A percentile compares a stretch with the other conserved stretches of the same genome.
These are phyloP conservation scores for Thymus mandschuricus DNA, from an alignment of 257 asterid species.

Conservation along the genomic window DNA sequence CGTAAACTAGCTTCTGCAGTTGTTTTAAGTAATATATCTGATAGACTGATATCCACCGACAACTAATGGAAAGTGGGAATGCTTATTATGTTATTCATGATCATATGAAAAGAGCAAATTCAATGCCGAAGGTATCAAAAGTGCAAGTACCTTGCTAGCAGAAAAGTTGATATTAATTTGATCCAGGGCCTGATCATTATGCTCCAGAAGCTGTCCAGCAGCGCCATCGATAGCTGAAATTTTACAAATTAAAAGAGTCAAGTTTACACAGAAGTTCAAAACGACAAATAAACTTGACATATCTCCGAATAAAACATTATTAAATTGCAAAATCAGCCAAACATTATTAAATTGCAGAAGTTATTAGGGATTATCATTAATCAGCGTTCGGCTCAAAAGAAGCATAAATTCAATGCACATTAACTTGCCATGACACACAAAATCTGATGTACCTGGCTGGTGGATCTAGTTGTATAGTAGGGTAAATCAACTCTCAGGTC, in stretches of 20 bases:
- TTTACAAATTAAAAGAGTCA: constrained; percentile 24
- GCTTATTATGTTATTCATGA: constrained; percentile 6
- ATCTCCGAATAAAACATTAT: background rate
- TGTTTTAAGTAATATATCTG: constrained; percentile 8
- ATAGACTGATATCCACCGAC: constrained; percentile 10
- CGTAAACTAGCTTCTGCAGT: background rate
- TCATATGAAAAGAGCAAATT: constrained; percentile 15
- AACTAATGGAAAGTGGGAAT: constrained; percentile 17
- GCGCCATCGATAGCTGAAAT: constrained; percentile 82
- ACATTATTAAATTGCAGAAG: background rate
- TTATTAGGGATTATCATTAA: constrained; percentile 4
- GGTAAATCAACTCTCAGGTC: constrained; percentile 22
- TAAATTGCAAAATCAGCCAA: background rate
- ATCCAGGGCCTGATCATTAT: constrained; percentile 73
- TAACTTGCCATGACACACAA: background rate
- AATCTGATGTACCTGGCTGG: constrained; percentile 1
- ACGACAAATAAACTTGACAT: background rate
- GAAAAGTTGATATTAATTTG: constrained; percentile 74
- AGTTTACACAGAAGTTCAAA: background rate
- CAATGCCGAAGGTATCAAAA: constrained; percentile 15
- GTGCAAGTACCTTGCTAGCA: constrained; percentile 57
- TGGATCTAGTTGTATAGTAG: constrained; percentile 9
- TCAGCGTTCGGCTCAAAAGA: background rate
- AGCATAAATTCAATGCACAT: background rate
- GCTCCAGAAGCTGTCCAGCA: constrained; percentile 76